Evolutionary conservation across 2,329 filamentous ascomycete genomes (phyloP), one percentile per base, ranked within the genome.

Genomic region (Fusarium euwallaceae): DNA sequence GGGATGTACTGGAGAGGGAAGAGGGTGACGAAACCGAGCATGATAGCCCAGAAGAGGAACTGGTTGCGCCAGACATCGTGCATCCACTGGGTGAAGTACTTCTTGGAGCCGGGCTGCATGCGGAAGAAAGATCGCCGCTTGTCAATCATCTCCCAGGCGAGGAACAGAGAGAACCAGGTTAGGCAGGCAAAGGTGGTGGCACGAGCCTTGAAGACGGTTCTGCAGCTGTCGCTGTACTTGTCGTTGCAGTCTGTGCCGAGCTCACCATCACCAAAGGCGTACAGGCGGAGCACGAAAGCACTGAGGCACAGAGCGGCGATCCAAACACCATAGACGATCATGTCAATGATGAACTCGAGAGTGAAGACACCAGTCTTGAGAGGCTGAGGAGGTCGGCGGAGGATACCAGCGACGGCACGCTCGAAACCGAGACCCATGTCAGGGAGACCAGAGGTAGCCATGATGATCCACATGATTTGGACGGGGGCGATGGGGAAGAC

Each of bases 391-490:
- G 92, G 92, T 0, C 92, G 88, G 34, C 84, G 80, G 84, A 95
- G 90, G 71, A 95, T 91, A 79, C 93, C 92, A 0, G 92, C 88
- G 0, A 91, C 90, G 0, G 93, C 92, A 45, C 87, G 84, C 83
- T 95, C 93, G 82, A 94, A 92, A 5, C 93, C 93, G 5, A 95
- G 86, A 71, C 93, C 93, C 90, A 95, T 94, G 74, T 94, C 93
- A 2, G 93, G 92, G 76, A 94, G 86, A 22, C 90, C 91, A 55
- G 91, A 93, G 0, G 93, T 95, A 62, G 94, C 88, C 92, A 95
- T 94, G 80, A 94, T 94, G 74, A 95, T 92, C 93, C 93, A 95
- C 58, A 95, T 87, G 73, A 95, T 94, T 76, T 95, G 90, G n/a
- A 95, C 91, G 0, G 93, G 93, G 0, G 92, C 87, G 3, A 95